Evolutionary conservation across 2,329 filamentous ascomycete species (phyloP), one percentile per base, ranked within the genome.

Genomic region (Endothia cerciana): DNA sequence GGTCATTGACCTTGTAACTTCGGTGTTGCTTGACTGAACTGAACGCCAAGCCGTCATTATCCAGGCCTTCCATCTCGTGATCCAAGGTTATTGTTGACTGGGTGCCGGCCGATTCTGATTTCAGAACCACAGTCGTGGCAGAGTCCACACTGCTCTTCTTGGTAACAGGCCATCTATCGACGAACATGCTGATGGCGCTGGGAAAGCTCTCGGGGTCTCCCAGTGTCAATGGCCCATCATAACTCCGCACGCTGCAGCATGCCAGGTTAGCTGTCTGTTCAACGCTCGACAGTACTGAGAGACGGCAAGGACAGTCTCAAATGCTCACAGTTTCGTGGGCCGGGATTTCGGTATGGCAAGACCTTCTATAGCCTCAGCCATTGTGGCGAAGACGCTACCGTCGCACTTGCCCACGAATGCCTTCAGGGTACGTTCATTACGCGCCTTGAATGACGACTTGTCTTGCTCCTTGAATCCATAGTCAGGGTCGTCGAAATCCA

Each of bases 401-500:
- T 79, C 77, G 73, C 91, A 94, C 57, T 86, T 82, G 10, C 91
- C 85, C 3, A 86, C 85, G 8, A 98, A 81, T 2, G 79, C 75
- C 68, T 82, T 87, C 22, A 98, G 80, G 0, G 89, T 79, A 1
- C 76, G 75, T 75, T 99, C 95, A 71, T 97, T 97, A 57, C 84
- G 78, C n/a, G 78, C 89, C 83, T 98, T 98, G 61, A 77, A 75
- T 0, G 76, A 70, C 22, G 89, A 80, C 75, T 99, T 99, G 70
- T 91, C 87, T 76, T 97, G 93, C 78, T 98, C 94, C 76, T 97
- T 97, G 74, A 92, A 91, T 51, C 94, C 94, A 74, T 90, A 97
- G 2, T 97, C 93, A 1, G 87, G 75, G 75, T 97, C 93, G 74
- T 99, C 93, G 77, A 99, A 98, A 75, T 99, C 95, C 22, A 97